Evolutionary conservation across 2,329 filamentous ascomycete species (phyloP).

Genomic region (Colletotrichum spaethianum): DNA sequence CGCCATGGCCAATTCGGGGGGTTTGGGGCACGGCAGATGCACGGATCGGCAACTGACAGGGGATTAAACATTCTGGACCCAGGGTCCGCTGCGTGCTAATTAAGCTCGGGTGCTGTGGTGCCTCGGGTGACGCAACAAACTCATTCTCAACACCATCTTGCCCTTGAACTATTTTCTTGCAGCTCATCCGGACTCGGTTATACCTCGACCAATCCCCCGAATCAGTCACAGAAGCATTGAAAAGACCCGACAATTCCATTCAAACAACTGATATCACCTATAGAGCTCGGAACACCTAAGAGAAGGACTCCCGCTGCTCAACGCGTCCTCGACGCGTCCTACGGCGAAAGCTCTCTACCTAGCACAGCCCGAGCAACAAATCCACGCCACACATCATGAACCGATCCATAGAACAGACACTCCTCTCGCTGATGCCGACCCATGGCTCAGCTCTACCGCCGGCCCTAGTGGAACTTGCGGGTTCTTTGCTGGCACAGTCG

Average conservation of each 20-base stretch:
- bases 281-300: neutral
- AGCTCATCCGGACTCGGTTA: neutral
- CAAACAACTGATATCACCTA: neutral
- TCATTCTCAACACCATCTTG: slow-evolving; percentile 21
- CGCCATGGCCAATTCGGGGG: slow-evolving; percentile 27
- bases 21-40: slow-evolving; percentile 39
- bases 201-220: neutral
- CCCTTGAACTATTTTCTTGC: neutral
- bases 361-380: neutral
- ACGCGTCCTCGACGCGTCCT: slow-evolving; percentile 37
- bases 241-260: neutral
- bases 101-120: slow-evolving; percentile 24
- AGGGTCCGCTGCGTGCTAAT: slow-evolving; percentile 25
- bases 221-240: neutral
- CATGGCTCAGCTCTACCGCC: slow-evolving; percentile 77
- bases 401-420: slow-evolving; percentile 79
- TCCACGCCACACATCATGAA: slow-evolving; percentile 70
- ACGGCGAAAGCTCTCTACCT: slow-evolving; percentile 14
- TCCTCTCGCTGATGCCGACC: slow-evolving; percentile 82
- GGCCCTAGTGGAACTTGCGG: slow-evolving; percentile 79
- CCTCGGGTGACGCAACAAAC: slow-evolving; percentile 39
- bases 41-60: slow-evolving; percentile 37
- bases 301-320: neutral
- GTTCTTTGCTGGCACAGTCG: slow-evolving; percentile 84
- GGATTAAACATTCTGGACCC: slow-evolving; percentile 21